Base-by-base conservation (phyloP, 2,329 filamentous ascomycete species). In the Boeremia lycopersici region DNA sequence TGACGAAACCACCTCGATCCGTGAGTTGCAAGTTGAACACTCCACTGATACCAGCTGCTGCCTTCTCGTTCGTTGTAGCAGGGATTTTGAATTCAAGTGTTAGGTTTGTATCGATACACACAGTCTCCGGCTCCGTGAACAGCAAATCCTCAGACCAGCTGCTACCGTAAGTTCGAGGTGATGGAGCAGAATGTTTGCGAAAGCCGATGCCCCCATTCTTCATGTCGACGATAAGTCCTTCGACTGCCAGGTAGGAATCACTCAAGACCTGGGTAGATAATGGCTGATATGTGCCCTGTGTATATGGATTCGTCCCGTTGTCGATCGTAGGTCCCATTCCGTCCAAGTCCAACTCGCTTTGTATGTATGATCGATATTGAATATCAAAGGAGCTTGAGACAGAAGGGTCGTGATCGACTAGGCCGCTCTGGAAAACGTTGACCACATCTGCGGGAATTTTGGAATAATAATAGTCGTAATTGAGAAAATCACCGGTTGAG, bases 111-210 rank as follows among this genome's bases (percentile, higher is more conserved):
- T 78, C 67, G 6, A 81, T 76, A 53, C 80, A 82, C 5, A 66
- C 61, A 0, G 77, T 76, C 23, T 78, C 74, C 0, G 80, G 80
- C 55, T 80, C 74, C 10, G 82, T 57, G 57, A 80, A 82, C 0
- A 82, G 72, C 5, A 82, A 41, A 48, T 82, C 79, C 51, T 83
- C 80, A 0, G 68, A 66, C 80, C 80, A 82, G 2, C 62, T 68
- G 6, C 70, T 76, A 0, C 79, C 79, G 35, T 69, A 71, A 1
- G 55, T 26, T 1, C 73, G 56, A 0, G 61, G 63, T 0, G 57
- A 36, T 1, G 79, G 79, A 0, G 72, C 52, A 0, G 74, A 79
- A 53, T 81, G 78, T 55, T 81, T 81, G 23, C 79, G 72, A 9
- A 81, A 76, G 0, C 79, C 79, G 17, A 81, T 68, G 0, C 78